phyloP scores from a whole-genome alignment of 2,329 filamentous ascomycete genomes.

The Trichoderma cornu-damae region DNA sequence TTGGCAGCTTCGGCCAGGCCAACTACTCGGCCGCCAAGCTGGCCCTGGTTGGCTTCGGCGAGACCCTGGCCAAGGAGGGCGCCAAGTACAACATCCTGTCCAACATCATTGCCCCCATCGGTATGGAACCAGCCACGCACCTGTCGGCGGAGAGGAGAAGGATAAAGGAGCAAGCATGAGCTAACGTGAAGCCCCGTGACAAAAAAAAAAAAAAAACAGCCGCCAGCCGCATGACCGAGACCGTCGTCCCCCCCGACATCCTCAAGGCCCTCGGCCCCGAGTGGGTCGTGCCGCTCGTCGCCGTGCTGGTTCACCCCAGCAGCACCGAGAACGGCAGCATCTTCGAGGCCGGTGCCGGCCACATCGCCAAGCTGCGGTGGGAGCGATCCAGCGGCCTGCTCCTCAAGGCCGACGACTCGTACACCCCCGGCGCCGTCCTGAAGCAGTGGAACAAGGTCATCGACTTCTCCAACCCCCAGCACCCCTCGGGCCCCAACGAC shows the following conservation, averaged over 20 bases:
- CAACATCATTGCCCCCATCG: slow-evolving; percentile 91
- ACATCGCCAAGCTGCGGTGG: slow-evolving; percentile 91
- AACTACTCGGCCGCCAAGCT: slow-evolving; percentile 98
- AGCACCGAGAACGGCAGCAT: slow-evolving; percentile 87
- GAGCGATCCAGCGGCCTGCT: slow-evolving; percentile 85
- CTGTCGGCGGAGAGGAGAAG: not conserved
- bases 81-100: slow-evolving; percentile 94
- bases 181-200: not conserved
- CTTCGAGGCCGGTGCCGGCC: slow-evolving; percentile 89
- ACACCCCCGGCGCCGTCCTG: slow-evolving; percentile 82
- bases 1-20: slow-evolving; percentile 90
- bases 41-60: slow-evolving; percentile 91
- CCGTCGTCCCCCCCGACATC: slow-evolving; percentile 91
- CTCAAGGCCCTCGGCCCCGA: slow-evolving; percentile 81
- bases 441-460: slow-evolving; percentile 84
- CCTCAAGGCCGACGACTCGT: slow-evolving; percentile 79
- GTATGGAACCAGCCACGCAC: slow-evolving; percentile 29
- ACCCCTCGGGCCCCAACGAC: slow-evolving; percentile 81
- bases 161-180: not conserved
- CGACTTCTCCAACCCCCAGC: slow-evolving; percentile 75
- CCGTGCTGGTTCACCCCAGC: slow-evolving; percentile 77
- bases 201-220: too few relatives aligned
- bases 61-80: slow-evolving; percentile 96
- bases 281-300: slow-evolving; percentile 92
- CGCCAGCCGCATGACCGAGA: slow-evolving; percentile 91